Evolutionary conservation across 176 grass and related monocot genomes (phyloP), one percentile per base, ranked within the genome.

Genomic region (Musa acuminata): DNA sequence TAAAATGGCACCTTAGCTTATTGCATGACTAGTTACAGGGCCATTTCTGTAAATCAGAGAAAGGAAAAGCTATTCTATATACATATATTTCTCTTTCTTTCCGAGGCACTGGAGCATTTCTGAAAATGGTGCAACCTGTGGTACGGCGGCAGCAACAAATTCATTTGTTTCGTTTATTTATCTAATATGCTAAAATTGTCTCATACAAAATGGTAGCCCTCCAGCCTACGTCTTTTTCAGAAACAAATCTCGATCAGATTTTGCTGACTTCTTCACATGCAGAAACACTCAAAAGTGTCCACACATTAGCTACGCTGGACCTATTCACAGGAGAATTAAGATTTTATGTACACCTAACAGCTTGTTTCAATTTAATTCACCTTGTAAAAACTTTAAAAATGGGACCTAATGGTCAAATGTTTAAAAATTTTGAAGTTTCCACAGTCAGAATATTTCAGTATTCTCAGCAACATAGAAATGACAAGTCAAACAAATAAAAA

Each of bases 401-500:
- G 7, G 13, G 65, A 43, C 48, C 13, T 68, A 17, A 49, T 5
- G 27, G 2, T 68, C 26, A 68, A 29, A 1, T 8, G 1, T 17
- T 9, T 43, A 43, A 43, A 43, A 17, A 43, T 67, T 22, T 48
- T 17, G 49, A 8, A 69, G 14, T 69, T 14, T 8, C 55, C 13
- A 57, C 0, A 16, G 17, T 16, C 17, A 7, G 55, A 16, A 57
- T 43, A 43, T 6, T 6, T 43, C 35, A 43, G 35, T 43, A 43
- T 43, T 43, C 13, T 57, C 67, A 7, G 67, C 35, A 69, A n/a
- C 43, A 69, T 6, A 49, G 35, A 8, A 14, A 69, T 20, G 35
- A 49, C 67, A 69, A 49, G 19, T 17, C 48, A 74, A 60, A 60
- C 62, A 86, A 13, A 72, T 67, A 69, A 27, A 74, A 81, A 68